phyloP scores from a whole-genome alignment of 345 rosid species.

The Syzygium jambos region DNA sequence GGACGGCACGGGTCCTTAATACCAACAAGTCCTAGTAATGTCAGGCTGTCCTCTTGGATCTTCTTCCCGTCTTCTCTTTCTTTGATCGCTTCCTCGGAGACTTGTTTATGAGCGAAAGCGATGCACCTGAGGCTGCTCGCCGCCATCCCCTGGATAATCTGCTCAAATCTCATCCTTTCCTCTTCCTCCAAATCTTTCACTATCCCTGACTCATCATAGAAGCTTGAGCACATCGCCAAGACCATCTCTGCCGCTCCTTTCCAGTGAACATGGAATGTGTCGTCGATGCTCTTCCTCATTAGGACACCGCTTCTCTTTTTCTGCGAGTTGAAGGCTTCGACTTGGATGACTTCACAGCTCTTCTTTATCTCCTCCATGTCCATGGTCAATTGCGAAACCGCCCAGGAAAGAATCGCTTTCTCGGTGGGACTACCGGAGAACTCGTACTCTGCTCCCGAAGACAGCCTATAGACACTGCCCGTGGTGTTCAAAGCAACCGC shows the following conservation, averaged over 20 bases:
- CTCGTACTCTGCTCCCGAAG: conserved; percentile 22
- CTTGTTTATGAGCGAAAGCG: conserved; percentile 50
- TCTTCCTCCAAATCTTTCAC: conserved; percentile 11
- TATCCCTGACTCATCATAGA: conserved; percentile 38
- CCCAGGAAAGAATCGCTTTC: conserved; percentile 72
- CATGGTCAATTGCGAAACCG: conserved; percentile 27
- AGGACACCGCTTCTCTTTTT: conserved; percentile 63
- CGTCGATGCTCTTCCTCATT: conserved; percentile 23
- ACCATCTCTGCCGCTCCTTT: conserved; percentile 81
- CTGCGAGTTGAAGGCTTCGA: conserved; percentile 60
- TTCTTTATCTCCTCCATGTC: conserved; percentile 26
- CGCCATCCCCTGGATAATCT: conserved; percentile 54
- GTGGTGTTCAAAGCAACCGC: conserved; percentile 66
- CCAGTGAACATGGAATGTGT: conserved; percentile 47
- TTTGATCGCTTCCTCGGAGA: conserved; percentile 7
- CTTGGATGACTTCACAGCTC: conserved; percentile 27
- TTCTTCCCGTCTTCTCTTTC: conserved; percentile 3
- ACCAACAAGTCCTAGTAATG: conserved; percentile 57
- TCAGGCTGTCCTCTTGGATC: conserved; percentile 34
- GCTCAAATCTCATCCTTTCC: conserved; percentile 23
- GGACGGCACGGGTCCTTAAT: conserved; percentile 67
- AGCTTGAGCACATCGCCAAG: conserved; percentile 55
- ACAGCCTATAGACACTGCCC: conserved; percentile 30
- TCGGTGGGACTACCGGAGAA: conserved; percentile 66
- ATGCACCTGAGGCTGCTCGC: conserved; percentile 65